Percentiles rank a stretch among this genome's conserved stretches.
Evolutionary conservation across 2,329 filamentous ascomycete species (phyloP).

Genomic region (Diaporthe capsici): DNA sequence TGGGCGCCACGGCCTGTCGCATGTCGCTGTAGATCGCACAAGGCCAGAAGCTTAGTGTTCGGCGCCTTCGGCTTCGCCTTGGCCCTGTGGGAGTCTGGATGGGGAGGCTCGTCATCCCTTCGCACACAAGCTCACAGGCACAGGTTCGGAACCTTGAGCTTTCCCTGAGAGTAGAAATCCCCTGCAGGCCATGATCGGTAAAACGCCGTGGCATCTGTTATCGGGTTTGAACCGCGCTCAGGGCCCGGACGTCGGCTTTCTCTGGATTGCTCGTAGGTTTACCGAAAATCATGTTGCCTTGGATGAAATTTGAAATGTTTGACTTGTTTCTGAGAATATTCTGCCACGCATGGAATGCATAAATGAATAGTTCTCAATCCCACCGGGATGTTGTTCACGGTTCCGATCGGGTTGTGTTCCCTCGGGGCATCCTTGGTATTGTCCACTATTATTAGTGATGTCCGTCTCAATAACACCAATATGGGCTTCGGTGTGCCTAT

Average conservation of each 20-base stretch:
- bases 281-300: slow-evolving; percentile 1
- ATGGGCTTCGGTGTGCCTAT: neutral
- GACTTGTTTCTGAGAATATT: neutral
- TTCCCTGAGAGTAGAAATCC: neutral
- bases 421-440: neutral
- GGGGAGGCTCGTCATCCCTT: neutral
- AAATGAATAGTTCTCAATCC: no score
- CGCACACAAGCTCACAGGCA: neutral
- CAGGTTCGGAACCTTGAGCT: slow-evolving; percentile 24
- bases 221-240: slow-evolving; percentile 2
- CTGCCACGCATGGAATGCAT: neutral
- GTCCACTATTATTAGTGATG: no score
- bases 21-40: slow-evolving; percentile 28
- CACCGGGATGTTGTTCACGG: neutral
- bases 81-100: neutral
- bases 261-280: neutral
- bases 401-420: neutral
- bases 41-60: slow-evolving; percentile 14
- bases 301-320: slow-evolving; percentile 11
- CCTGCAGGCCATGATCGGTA: slow-evolving; percentile 15
- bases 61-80: slow-evolving; percentile 28
- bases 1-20: slow-evolving; percentile 23
- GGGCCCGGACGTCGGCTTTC: neutral
- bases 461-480: neutral
- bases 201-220: slow-evolving; percentile 14